phyloP scores from a whole-genome alignment of 371 early-diverging fungal species.

The Pancytospora philotis region DNA sequence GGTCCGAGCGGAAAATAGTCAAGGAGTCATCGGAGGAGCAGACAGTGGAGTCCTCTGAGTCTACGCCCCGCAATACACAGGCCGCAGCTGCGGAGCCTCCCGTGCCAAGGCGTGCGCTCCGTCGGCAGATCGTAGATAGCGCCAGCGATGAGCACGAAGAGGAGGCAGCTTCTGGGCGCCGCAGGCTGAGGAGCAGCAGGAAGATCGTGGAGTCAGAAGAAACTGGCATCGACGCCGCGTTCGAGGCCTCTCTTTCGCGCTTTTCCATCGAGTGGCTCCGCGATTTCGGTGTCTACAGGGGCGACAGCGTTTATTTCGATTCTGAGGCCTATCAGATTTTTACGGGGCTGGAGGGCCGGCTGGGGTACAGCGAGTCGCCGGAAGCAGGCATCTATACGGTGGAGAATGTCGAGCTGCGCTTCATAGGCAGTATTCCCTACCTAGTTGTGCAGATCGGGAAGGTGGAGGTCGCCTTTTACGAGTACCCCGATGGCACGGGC shows the following conservation, averaged over 20 bases:
- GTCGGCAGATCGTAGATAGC: too few relatives aligned
- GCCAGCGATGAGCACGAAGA: not conserved
- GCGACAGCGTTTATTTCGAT: constrained; percentile 13
- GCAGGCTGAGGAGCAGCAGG: not conserved
- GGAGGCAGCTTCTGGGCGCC: not conserved
- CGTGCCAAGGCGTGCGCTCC: too few relatives aligned
- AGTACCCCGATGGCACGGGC: not conserved
- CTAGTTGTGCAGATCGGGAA: not conserved
- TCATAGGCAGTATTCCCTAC: constrained; percentile 11
- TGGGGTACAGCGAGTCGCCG: not conserved
- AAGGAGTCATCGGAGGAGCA: not conserved
- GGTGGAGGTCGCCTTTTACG: constrained; percentile 4
- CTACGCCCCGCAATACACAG: too few relatives aligned
- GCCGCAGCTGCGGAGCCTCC: too few relatives aligned
- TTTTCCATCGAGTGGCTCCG: not conserved
- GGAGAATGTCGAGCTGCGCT: not conserved
- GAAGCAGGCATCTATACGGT: constrained; percentile 8
- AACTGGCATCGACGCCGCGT: not conserved
- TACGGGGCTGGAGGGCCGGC: constrained; percentile 1
- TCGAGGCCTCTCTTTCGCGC: not conserved
- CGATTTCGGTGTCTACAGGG: not conserved
- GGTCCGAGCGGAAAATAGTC: not conserved
- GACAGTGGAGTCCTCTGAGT: too few relatives aligned
- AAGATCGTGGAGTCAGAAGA: too few relatives aligned
- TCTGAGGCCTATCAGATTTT: not conserved